Evolutionary conservation across 106 monocot species (phyloP).

Genomic region (Dendrobium officinale): DNA sequence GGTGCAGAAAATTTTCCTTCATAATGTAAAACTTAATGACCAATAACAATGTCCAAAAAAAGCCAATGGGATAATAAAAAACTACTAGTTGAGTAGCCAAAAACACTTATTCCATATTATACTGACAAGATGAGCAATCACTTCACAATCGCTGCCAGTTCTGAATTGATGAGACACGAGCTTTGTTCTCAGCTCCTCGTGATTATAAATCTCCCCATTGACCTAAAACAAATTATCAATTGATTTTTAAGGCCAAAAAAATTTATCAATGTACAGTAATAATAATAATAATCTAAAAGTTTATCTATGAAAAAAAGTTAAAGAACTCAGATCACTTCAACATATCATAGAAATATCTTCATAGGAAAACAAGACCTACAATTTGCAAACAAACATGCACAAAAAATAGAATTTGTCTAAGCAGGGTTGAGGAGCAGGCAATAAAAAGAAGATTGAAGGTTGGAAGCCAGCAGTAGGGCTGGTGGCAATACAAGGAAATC

Average conservation of each 20-base stretch:
- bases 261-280: background rate
- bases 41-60: background rate
- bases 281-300: background rate
- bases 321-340: background rate
- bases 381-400: background rate
- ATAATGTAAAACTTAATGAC: background rate
- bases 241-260: background rate
- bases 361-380: background rate
- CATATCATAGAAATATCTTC: background rate
- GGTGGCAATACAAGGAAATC: no score
- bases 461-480: no score
- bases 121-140: constrained; percentile 78
- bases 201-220: constrained; percentile 79
- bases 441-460: no score
- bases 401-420: background rate
- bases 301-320: background rate
- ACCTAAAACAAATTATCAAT: constrained; percentile 23
- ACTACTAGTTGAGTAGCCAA: background rate
- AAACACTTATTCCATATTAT: background rate
- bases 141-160: constrained; percentile 75
- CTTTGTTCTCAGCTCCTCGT: constrained; percentile 47
- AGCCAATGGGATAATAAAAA: background rate
- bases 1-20: background rate
- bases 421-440: background rate
- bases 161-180: constrained; percentile 49